Base-by-base conservation (phyloP, 192 early-diverging fungal genomes). In the Geranomyces michiganensis region DNA sequence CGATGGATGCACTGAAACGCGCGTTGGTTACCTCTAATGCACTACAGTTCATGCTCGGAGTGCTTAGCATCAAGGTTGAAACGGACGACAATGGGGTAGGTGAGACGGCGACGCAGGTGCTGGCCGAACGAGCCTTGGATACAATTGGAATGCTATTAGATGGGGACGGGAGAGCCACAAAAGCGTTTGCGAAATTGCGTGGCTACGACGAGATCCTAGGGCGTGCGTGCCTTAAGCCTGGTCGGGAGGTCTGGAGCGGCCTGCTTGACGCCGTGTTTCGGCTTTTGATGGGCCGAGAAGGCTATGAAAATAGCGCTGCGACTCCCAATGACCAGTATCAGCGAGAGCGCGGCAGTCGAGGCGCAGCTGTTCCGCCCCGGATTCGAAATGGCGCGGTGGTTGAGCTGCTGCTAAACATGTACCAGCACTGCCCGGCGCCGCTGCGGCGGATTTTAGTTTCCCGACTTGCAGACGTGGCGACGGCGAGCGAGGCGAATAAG, bases 341-440 rank as follows among this genome's bases (percentile, higher is more conserved):
- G 15, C 19, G 24, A 17, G 6, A 24, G 46, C 14, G 26, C 10
- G 26, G 17, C 29, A 53, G n/a, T 45, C 29, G 19, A 29, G 21
- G 30, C 12, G 43, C 45, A n/a, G n/a, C n/a, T n/a, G n/a, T n/a
- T 30, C 65, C 60, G 27, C n/a, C 21, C 13, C 72, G 78, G 14
- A 65, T 82, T 44, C 72, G 75, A 5, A 82, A 82, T 48, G 29
- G 62, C 31, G 75, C 77, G 27, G 81, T 68, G 12, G 44, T 79
- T 22, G 65, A 70, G 29, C 31, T 71, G 7, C 56, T 82, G n/a
- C 3, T 79, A 21, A 12, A 32, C 7, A 10, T 79, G 15, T 77
- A 66, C 53, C 32, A 29, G 49, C 33, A 64, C 53, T 77, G 66
- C 48, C 6, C 24, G n/a, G 13, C 77, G n/a, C 27, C n/a, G 17